These are phyloP conservation scores for Triticum timopheevii DNA, from an alignment of 176 grass and related monocot species.

Conservation along the genomic window DNA sequence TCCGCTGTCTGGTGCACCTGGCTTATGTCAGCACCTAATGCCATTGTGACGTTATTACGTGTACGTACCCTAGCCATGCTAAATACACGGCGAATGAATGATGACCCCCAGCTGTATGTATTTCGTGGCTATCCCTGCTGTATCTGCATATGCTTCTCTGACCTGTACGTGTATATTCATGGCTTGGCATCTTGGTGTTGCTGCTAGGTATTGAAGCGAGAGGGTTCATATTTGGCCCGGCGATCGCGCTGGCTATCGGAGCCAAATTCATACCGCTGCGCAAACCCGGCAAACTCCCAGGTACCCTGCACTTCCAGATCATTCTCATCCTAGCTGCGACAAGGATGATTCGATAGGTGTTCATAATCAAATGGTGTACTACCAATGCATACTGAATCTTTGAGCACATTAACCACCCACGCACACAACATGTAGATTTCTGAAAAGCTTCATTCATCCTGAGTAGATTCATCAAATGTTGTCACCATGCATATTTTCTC, in stretches of 20 bases:
- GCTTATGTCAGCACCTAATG: not conserved
- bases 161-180: not conserved
- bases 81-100: too few relatives aligned
- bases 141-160: not conserved
- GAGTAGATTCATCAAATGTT: not conserved
- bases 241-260: constrained; percentile 75
- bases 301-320: constrained; percentile 5
- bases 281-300: constrained; percentile 93
- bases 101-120: too few relatives aligned
- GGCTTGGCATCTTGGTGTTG: not conserved
- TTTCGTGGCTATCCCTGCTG: too few relatives aligned
- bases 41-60: not conserved
- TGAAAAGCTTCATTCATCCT: not conserved
- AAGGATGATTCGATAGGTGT: not conserved
- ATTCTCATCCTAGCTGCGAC: not conserved
- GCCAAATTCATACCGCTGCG: constrained; percentile 95
- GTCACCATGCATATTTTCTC: not conserved
- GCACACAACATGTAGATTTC: too few relatives aligned
- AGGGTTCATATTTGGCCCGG: constrained; percentile 89
- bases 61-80: too few relatives aligned
- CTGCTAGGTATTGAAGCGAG: constrained; percentile 84
- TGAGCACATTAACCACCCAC: not conserved
- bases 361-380: not conserved
- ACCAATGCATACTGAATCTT: not conserved
- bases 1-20: not conserved